phyloP scores from a whole-genome alignment of 2,329 filamentous ascomycete species.

The Leptographium galeiforme region DNA sequence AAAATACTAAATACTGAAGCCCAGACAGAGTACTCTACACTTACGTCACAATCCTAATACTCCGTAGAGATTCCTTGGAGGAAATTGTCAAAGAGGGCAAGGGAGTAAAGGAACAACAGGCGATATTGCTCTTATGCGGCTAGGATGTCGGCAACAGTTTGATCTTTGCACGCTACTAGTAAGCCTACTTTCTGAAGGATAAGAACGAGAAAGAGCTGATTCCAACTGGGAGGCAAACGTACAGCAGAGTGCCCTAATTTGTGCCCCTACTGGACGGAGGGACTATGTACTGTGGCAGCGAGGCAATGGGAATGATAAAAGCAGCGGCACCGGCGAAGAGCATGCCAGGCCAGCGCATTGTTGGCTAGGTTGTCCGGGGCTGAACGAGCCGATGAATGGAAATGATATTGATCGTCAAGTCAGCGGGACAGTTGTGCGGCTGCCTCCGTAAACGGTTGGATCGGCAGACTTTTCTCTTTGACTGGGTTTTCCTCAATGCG shows the following conservation, averaged over 20 bases:
- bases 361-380: slow-evolving; percentile 15
- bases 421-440: background rate
- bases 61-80: too few relatives aligned
- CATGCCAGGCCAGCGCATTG: slow-evolving; percentile 16
- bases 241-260: slow-evolving; percentile 15
- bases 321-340: slow-evolving; percentile 13
- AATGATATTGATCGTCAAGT: slow-evolving; percentile 13
- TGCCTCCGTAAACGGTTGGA: background rate
- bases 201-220: too few relatives aligned
- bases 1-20: too few relatives aligned
- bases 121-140: background rate
- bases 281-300: slow-evolving; percentile 14
- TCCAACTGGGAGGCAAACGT: background rate
- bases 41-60: too few relatives aligned
- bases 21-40: too few relatives aligned
- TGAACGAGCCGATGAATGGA: slow-evolving; percentile 14
- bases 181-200: too few relatives aligned
- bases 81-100: too few relatives aligned
- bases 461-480: too few relatives aligned
- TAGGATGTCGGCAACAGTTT: too few relatives aligned
- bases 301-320: slow-evolving; percentile 16
- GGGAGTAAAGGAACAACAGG: background rate
- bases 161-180: too few relatives aligned
- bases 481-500: too few relatives aligned
- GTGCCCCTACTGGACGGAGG: slow-evolving; percentile 11